phyloP scores from a whole-genome alignment of 495 filamentous ascomycete species.

The Articulospora tetracladia region DNA sequence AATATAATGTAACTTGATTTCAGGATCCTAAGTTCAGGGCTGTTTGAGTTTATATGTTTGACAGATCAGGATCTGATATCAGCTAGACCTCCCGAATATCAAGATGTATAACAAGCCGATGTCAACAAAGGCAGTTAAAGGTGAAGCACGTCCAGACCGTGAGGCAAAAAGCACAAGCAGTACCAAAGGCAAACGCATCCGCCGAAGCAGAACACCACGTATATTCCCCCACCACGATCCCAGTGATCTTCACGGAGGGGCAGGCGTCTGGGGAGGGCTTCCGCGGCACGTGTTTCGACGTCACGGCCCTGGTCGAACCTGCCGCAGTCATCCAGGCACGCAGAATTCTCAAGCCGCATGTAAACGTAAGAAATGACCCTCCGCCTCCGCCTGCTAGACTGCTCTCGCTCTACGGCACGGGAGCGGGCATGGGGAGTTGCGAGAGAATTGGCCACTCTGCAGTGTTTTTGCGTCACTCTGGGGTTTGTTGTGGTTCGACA shows the following conservation, averaged over 20 bases:
- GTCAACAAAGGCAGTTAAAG: too few species aligned
- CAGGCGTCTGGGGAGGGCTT: not conserved
- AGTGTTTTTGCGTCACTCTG: not conserved
- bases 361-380: not conserved
- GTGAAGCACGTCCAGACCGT: too few species aligned
- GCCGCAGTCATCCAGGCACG: slow-evolving; percentile 13
- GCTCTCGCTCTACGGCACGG: not conserved
- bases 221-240: not conserved
- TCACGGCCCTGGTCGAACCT: not conserved
- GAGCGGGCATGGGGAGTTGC: not conserved
- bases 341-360: slow-evolving; percentile 24
- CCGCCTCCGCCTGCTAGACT: not conserved
- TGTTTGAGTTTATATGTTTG: too few species aligned
- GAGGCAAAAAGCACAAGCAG: too few species aligned
- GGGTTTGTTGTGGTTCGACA: not conserved
- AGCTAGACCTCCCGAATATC: too few species aligned
- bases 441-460: not conserved
- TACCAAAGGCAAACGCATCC: too few species aligned
- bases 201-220: too few species aligned
- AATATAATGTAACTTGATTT: too few species aligned
- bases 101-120: too few species aligned
- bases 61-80: too few species aligned
- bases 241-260: not conserved
- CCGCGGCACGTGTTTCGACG: slow-evolving; percentile 11
- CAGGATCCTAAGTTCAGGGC: too few species aligned